phyloP scores from a whole-genome alignment of 306 rosid genomes.

The Quercus gilva region DNA sequence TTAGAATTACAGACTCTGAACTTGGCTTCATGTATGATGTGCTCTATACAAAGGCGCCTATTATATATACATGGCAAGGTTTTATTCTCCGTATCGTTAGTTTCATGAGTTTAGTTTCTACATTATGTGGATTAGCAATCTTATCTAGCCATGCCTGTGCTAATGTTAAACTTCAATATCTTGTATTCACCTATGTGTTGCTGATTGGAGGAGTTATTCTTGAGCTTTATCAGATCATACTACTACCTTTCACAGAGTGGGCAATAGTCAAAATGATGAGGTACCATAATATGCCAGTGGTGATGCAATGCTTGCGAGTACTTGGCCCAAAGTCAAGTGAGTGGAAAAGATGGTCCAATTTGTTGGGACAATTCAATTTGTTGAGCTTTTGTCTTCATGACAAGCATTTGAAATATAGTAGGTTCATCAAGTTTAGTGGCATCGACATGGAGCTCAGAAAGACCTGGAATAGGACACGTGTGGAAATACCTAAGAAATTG shows the following conservation, averaged over 20 bases:
- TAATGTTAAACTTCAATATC: constrained; percentile 7
- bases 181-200: constrained; percentile 35
- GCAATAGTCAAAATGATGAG: constrained; percentile 48
- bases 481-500: constrained; percentile 26
- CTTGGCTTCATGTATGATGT: constrained; percentile 69
- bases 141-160: constrained; percentile 18
- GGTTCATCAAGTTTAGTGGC: constrained; percentile 30
- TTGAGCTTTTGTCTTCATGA: constrained; percentile 45
- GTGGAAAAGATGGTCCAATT: constrained; percentile 68
- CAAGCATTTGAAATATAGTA: constrained; percentile 29
- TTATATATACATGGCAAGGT: constrained; percentile 52
- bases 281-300: constrained; percentile 29
- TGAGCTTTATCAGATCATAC: constrained; percentile 58
- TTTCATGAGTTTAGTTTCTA: constrained; percentile 33
- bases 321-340: constrained; percentile 32
- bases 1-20: constrained; percentile 52
- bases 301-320: constrained; percentile 34
- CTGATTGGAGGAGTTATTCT: constrained; percentile 47
- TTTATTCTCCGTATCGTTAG: constrained; percentile 44
- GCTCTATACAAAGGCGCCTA: constrained; percentile 55
- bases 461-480: constrained; percentile 18
- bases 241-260: constrained; percentile 59
- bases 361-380: constrained; percentile 53
- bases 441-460: constrained; percentile 33
- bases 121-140: constrained; percentile 31